Base-by-base conservation (phyloP, 2,329 filamentous ascomycete species). In the Sporothrix luriei region DNA sequence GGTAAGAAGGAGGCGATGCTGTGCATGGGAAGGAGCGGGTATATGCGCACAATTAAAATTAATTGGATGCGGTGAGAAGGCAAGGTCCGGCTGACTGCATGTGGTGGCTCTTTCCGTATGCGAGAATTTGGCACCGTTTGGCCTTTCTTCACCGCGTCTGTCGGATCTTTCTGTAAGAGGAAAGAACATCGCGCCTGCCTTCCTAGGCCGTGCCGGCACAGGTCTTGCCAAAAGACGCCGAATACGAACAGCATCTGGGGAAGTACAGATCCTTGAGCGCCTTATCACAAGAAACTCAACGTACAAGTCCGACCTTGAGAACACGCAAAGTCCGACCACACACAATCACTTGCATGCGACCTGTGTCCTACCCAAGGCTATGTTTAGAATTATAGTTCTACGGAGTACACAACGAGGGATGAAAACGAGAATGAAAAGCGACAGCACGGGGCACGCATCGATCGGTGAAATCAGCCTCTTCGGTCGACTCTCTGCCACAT, bases 361-460 rank as follows among this genome's bases (percentile, higher is more conserved):
- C 33, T 38, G 55, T 43, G 55, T 43, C 55, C 55, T 61, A 61
- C 55, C 55, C 49, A 51, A 24, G 33, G 48, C 49, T 66, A 66
- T 66, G 49, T 66, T 66, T 55, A 66, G 64, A 49, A 66, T 9
- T 33, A 40, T 14, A 14, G 5, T 21, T 11, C 10, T 48, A 46
- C n/a, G n/a, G n/a, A n/a, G n/a, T n/a, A n/a, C 24, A 43, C 26
- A 5, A 48, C 43, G 43, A 48, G 43, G 43, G 13, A 48, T 14
- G 24, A n/a, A 57, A 19, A 57, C 26, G 26, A 57, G 19, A 52
- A 33, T 26, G 26, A n/a, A 33, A 33, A 29, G 33, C 24, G 52
- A 33, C 29, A 29, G 52, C 24, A 29, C 21, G n/a, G 40, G 55
- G 43, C n/a, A 14, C 33, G 33, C 33, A 61, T 61, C 38, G 55